Base-by-base conservation (phyloP, 1,284 basidiomycete genomes). In the Tilletia horrida region DNA sequence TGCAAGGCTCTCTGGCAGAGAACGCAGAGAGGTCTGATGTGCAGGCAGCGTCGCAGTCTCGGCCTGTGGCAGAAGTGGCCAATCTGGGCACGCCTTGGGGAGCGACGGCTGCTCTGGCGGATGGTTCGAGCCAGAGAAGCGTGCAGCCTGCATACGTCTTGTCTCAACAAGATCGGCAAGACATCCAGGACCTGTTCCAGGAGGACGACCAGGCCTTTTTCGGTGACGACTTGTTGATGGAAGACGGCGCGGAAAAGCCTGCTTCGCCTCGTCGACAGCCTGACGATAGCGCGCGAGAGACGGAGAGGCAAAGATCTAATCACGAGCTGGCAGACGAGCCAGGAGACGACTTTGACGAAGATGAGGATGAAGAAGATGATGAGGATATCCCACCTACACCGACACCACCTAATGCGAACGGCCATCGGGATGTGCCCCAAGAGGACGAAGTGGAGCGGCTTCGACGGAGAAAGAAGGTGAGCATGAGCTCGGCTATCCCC, bases 381-480 rank as follows among this genome's bases (percentile, higher is more conserved):
- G 55, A 29, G 27, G 55, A 59, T 21, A 14, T 40, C 9, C 55
- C 55, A 18, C 55, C 55, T 11, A 59, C 55, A 11, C 55, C 55
- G 29, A 59, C 55, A 3, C 55, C 55, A 8, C 55, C 55, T 35
- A 25, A 25, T 35, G 55, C 27, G 3, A 59, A 18, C 14, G 55
- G 27, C 21, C n/a, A 40, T 16, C 25, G 31, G 9, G 55, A 16
- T 8, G 21, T 29, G 55, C 55, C 18, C 16, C 16, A 16, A 3
- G 55, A 59, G 31, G 55, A 59, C 29, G 55, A 59, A 4, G 31
- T 59, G 13, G 55, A 59, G 29, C 11, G 55, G 16, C 27, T 59
- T 13, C 55, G 55, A 16, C 23, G 55, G 18, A 31, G 55, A 21
- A 59, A 59, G 55, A 59, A 59, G 55, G 55, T 35, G 55, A 59